Conservation (phyloP, 2,329 filamentous ascomycete species). For the Macrophomina tecta region DNA sequence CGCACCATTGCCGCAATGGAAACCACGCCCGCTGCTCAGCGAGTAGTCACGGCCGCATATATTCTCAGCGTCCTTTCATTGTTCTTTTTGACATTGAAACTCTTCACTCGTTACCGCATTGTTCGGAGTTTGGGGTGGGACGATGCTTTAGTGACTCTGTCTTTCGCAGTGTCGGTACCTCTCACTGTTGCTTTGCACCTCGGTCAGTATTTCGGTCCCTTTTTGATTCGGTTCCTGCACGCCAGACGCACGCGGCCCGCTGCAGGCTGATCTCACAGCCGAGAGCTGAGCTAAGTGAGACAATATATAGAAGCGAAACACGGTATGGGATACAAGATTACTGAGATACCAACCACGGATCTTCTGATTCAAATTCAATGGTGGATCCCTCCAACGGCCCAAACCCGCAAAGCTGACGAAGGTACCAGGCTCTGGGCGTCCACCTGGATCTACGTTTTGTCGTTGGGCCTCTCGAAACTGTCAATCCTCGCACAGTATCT, state of each 20-base stretch:
- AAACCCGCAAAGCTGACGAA: neutral
- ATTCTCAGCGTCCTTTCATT: neutral
- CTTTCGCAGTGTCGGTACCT: constrained; percentile 3
- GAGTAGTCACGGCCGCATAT: neutral
- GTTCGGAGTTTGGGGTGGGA: constrained; percentile 18
- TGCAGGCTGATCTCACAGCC: neutral
- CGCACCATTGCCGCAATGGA: neutral
- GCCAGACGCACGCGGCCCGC: neutral
- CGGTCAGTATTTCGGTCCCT: neutral
- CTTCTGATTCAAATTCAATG: neutral
- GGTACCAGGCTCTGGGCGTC: constrained; percentile 38
- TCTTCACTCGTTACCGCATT: constrained; percentile 10
- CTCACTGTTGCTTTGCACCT: constrained; percentile 10
- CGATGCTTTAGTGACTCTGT: constrained; percentile 4
- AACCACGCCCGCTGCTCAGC: constrained; percentile 2
- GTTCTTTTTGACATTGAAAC: constrained; percentile 14
- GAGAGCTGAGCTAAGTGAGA: neutral
- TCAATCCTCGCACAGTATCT: constrained; percentile 37
- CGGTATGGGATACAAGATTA: constrained; percentile 2
- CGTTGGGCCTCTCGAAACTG: constrained; percentile 41
- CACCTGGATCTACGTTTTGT: constrained; percentile 41
- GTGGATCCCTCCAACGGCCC: neutral
- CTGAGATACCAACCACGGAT: neutral
- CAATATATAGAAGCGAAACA: constrained; percentile 13
- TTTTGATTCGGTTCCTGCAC: neutral